phyloP scores from a whole-genome alignment of 345 rosid genomes.

The Kernera saxatilis region DNA sequence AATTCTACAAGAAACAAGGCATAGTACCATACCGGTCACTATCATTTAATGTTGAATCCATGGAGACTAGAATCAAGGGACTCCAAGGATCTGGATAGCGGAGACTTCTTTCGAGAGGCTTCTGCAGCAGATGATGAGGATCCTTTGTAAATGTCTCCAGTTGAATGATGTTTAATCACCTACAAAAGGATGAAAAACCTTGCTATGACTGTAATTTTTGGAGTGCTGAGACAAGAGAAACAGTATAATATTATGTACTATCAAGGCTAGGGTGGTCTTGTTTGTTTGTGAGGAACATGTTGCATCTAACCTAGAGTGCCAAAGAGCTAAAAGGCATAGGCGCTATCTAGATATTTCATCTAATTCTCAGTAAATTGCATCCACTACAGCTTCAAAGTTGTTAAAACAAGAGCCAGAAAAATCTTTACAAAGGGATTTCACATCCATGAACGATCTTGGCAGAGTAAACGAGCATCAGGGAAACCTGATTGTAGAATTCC shows the following conservation, averaged over 20 bases:
- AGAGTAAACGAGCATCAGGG: background rate
- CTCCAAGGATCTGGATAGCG: conserved; percentile 40
- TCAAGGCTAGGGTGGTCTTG: background rate
- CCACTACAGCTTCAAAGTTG: background rate
- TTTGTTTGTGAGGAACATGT: background rate
- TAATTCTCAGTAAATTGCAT: background rate
- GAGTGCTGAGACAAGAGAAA: background rate
- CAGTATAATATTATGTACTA: background rate
- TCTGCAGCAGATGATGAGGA: conserved; percentile 43
- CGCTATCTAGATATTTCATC: conserved; percentile 1
- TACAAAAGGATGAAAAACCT: conserved; percentile 1
- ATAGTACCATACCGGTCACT: background rate
- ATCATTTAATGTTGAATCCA: background rate
- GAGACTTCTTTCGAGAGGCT: conserved; percentile 45
- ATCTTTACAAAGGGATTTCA: background rate
- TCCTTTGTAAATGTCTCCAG: conserved; percentile 36
- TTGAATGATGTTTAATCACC: conserved; percentile 25
- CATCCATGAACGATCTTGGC: background rate
- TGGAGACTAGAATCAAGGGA: conserved; percentile 42
- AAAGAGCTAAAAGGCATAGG: background rate
- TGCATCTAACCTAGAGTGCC: background rate
- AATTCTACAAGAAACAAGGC: background rate
- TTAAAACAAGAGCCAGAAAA: background rate
- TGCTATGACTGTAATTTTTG: background rate
- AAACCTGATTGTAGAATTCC: background rate